Evolutionary conservation across 225 moss, liverwort and hornwort genomes (phyloP), one percentile per base, ranked within the genome.

Genomic region (Marchantia paleacea): DNA sequence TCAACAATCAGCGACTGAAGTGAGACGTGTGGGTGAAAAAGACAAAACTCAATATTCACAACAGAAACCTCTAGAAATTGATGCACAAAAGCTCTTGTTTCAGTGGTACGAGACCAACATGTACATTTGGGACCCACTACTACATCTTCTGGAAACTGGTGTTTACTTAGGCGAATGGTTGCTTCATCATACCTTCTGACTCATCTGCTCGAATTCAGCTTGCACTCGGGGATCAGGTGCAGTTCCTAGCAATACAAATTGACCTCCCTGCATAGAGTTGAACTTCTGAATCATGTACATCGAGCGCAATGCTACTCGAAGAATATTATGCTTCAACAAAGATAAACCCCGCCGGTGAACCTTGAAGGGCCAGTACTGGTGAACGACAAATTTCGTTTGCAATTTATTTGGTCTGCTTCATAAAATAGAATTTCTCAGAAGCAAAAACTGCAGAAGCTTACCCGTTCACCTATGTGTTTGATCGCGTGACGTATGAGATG

Each of bases 401-500:
- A 16, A 15, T 15, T 15, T 19, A 58, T 15, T 58, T 58, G 16
- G 14, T 58, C 15, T 58, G 58, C 13, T 58, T 58, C 7, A 20
- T 58, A 20, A 58, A 22, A 50, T 48, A 31, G 70, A 70, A 1
- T 20, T 70, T 49, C 31, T 49, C 0, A 3, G 20, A 52, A 7
- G 48, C 18, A 51, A n/a, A 47, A 60, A 72, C 16, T 1, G 55
- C 55, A 25, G 52, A 22, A 66, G 76, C 73, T 53, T 85, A 88
- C 88, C 24, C 78, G 76, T 74, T 88, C 79, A 57, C 76, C 71
- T 55, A 88, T 83, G 22, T 67, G 81, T 22, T 76, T 69, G 72
- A 88, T 81, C 55, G 84, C 88, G 55, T 88, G 88, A 53, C 88
- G 88, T 63, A 88, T 82, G 55, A 88, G 83, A 58, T 88, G 88